phyloP scores from a whole-genome alignment of 192 early-diverging fungal species.

The Coemansia sp. region DNA sequence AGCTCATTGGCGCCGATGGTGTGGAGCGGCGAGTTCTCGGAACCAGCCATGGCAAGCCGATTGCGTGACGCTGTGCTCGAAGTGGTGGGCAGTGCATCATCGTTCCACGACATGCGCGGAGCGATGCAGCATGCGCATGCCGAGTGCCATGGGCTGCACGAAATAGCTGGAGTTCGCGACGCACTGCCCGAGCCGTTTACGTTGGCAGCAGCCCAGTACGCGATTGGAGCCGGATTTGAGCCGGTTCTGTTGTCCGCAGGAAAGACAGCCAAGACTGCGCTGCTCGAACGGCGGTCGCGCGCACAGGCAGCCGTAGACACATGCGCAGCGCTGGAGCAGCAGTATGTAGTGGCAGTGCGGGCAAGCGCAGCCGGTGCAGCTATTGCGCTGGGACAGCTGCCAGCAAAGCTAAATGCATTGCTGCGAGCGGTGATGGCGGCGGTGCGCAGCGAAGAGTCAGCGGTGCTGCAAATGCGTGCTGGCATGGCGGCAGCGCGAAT shows the following conservation, averaged over 20 bases:
- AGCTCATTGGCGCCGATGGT: slow-evolving; percentile 42
- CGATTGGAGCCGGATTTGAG: slow-evolving; percentile 54
- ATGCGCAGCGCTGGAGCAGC: slow-evolving; percentile 65
- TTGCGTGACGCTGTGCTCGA: slow-evolving; percentile 62
- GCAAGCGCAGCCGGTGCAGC: slow-evolving; percentile 79
- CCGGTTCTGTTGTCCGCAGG: not conserved
- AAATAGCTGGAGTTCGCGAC: slow-evolving; percentile 22
- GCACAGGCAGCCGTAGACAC: slow-evolving; percentile 64
- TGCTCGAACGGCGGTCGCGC: slow-evolving; percentile 66
- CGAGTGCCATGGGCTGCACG: slow-evolving; percentile 9
- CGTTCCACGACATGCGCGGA: not conserved
- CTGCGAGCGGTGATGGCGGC: slow-evolving; percentile 86
- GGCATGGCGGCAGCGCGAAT: slow-evolving; percentile 57
- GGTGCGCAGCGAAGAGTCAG: slow-evolving; percentile 66
- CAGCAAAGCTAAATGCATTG: slow-evolving; percentile 79
- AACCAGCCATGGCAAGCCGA: not conserved
- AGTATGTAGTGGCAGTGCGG: slow-evolving; percentile 60
- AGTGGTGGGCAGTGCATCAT: slow-evolving; percentile 11
- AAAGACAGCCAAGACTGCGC: not conserved
- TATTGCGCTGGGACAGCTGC: slow-evolving; percentile 73
- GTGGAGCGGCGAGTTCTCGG: not conserved
- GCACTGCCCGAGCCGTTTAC: slow-evolving; percentile 47
- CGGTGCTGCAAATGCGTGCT: slow-evolving; percentile 59
- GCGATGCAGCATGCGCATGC: slow-evolving; percentile 3
- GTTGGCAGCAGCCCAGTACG: slow-evolving; percentile 57